A percentile compares a stretch with the other conserved stretches of the same genome.
phyloP scores from a whole-genome alignment of 2,329 filamentous ascomycete species.

The Rutstroemia sp. region DNA sequence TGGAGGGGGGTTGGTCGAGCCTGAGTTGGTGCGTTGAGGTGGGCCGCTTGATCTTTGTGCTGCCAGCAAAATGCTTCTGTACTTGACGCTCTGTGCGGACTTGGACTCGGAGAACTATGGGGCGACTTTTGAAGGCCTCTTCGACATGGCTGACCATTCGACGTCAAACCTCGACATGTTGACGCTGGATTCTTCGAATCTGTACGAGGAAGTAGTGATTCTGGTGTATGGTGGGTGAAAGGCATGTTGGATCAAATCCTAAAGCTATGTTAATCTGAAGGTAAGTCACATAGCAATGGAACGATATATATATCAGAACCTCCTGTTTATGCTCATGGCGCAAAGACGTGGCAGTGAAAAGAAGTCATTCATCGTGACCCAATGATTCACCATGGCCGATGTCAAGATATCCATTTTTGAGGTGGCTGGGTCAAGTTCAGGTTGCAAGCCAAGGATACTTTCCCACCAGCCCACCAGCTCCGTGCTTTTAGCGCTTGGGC shows the following conservation, averaged over 20 bases:
- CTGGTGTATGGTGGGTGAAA: conserved; percentile 67
- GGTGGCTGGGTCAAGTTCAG: conserved; percentile 7
- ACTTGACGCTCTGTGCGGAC: conserved; percentile 20
- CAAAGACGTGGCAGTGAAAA: conserved; percentile 10
- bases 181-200: conserved; percentile 79
- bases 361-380: conserved; percentile 5
- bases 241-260: conserved; percentile 41
- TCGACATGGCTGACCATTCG: conserved; percentile 75
- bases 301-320: not conserved
- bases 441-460: not conserved
- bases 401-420: conserved; percentile 2
- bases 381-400: conserved; percentile 6
- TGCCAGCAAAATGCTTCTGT: conserved; percentile 72
- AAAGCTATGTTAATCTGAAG: not conserved
- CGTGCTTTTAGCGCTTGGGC: not conserved
- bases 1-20: conserved; percentile 26
- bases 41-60: conserved; percentile 71
- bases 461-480: not conserved
- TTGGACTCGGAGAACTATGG: conserved; percentile 23
- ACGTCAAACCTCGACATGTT: conserved; percentile 84
- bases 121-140: conserved; percentile 50
- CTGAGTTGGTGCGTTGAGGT: conserved; percentile 27
- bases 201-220: conserved; percentile 67
- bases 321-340: not conserved
- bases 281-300: conserved; percentile 1